Conservation (phyloP, 768 basidiomycete genomes). For the Pisolithus tinctorius region DNA sequence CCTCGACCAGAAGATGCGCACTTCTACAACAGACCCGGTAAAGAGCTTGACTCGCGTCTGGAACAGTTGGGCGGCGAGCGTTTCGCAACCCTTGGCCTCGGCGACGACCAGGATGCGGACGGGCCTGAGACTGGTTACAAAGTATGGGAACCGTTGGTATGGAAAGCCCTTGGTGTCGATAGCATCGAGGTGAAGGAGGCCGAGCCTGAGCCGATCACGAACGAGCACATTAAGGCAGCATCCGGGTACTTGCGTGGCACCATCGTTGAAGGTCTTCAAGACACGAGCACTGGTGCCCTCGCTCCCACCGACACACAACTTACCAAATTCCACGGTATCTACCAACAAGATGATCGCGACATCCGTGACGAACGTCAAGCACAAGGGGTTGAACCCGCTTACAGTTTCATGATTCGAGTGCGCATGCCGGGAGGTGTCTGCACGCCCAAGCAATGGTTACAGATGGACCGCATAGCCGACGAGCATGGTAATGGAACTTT, state of each 20-base stretch:
- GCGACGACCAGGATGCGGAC: constrained; percentile 96
- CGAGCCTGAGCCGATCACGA: constrained; percentile 95
- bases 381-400: constrained; percentile 92
- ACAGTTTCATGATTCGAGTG: constrained; percentile 97
- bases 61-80: constrained; percentile 76
- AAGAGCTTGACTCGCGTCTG: constrained; percentile 80
- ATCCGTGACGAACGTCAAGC: constrained; percentile 93
- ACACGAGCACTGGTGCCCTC: constrained; percentile 83
- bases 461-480: constrained; percentile 94
- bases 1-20: constrained; percentile 94
- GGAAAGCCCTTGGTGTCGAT: constrained; percentile 94
- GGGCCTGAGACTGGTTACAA: constrained; percentile 96
- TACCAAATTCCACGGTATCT: constrained; percentile 97
- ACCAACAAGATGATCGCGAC: constrained; percentile 97
- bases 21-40: constrained; percentile 95
- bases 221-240: constrained; percentile 99
- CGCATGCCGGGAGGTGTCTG: constrained; percentile 97
- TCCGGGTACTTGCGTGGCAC: constrained; percentile 92
- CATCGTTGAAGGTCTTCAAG: constrained; percentile 85
- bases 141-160: constrained; percentile 86
- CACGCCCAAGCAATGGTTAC: constrained; percentile 84
- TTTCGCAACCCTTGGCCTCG: constrained; percentile 71
- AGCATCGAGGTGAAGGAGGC: constrained; percentile 80
- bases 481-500: constrained; percentile 90
- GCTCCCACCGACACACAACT: constrained; percentile 87